Evolutionary conservation across 2,329 filamentous ascomycete species (phyloP).

Genomic region (Aspergillus sp.): DNA sequence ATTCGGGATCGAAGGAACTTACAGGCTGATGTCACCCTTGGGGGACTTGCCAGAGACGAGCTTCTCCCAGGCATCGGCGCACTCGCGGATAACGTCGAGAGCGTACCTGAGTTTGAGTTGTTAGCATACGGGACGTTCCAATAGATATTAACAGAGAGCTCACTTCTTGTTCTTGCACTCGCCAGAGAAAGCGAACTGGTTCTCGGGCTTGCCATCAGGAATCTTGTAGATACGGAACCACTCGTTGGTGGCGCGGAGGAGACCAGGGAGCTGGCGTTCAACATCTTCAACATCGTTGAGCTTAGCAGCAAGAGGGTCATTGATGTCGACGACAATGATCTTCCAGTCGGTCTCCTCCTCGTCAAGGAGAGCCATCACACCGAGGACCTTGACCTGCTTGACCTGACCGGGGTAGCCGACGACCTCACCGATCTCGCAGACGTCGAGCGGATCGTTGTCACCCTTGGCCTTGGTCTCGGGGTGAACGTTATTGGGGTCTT

Average conservation of each 20-base stretch:
- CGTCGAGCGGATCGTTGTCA: slow-evolving; percentile 97
- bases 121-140: slow-evolving; percentile 7
- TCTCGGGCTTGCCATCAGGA: slow-evolving; percentile 99
- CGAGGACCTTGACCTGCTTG: slow-evolving; percentile 99
- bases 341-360: slow-evolving; percentile 99
- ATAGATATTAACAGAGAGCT: slow-evolving; percentile 17
- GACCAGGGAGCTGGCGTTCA: slow-evolving; percentile 93
- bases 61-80: slow-evolving; percentile 93
- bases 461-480: slow-evolving; percentile 99
- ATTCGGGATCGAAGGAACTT: slow-evolving; percentile 39
- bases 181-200: slow-evolving; percentile 99
- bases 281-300: slow-evolving; percentile 99
- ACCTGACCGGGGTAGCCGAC: slow-evolving; percentile 93
- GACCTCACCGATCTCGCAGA: slow-evolving; percentile 98
- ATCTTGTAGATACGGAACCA: slow-evolving; percentile 99
- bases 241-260: slow-evolving; percentile 96
- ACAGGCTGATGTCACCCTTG: slow-evolving; percentile 73
- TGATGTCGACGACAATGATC: slow-evolving; percentile 98
- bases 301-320: slow-evolving; percentile 92
- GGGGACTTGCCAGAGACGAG: slow-evolving; percentile 84
- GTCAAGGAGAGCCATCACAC: slow-evolving; percentile 97
- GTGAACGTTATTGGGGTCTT: slow-evolving; percentile 92
- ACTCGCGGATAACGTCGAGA: slow-evolving; percentile 91
- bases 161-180: slow-evolving; percentile 99
- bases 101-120: slow-evolving; percentile 56